Percentiles rank a stretch among this genome's conserved stretches.
Conservation (phyloP, 192 early-diverging fungal genomes). For the Rhizophagus clarus region DNA sequence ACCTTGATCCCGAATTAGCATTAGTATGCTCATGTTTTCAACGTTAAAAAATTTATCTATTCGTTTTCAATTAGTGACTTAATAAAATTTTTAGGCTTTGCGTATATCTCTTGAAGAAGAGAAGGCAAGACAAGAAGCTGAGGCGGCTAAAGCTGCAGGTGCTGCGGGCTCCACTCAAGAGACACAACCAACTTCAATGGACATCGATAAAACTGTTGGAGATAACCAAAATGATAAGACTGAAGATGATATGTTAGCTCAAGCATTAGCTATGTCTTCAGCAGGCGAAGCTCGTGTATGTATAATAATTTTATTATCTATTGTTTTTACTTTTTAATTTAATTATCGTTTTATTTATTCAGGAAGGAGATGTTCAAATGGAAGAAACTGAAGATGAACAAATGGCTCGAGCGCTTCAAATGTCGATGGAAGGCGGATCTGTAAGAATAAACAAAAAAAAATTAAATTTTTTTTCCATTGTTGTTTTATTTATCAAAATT, state of each 20-base stretch:
- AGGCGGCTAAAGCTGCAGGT: slow-evolving; percentile 46
- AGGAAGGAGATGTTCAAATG: slow-evolving; percentile 69
- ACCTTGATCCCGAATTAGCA: slow-evolving; percentile 92
- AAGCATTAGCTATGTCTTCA: slow-evolving; percentile 75
- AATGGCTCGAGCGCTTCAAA: slow-evolving; percentile 68
- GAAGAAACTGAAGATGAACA: slow-evolving; percentile 71
- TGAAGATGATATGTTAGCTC: slow-evolving; percentile 66
- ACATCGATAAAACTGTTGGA: slow-evolving; percentile 36
- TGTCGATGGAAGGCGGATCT: slow-evolving; percentile 65
- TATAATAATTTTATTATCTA: slow-evolving; percentile 14
- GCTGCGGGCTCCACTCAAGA: slow-evolving; percentile 30
- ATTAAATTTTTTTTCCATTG: background rate
- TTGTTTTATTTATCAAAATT: background rate
- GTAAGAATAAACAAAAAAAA: background rate
- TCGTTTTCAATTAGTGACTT: background rate
- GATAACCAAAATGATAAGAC: slow-evolving; percentile 33
- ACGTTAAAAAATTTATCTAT: background rate
- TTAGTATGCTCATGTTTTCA: slow-evolving; percentile 49
- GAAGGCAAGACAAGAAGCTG: slow-evolving; percentile 82
- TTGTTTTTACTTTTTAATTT: background rate
- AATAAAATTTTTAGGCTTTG: slow-evolving; percentile 58
- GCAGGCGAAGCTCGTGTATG: slow-evolving; percentile 39
- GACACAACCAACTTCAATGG: slow-evolving; percentile 37
- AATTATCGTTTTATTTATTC: background rate
- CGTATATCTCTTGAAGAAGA: slow-evolving; percentile 98